phyloP scores from a whole-genome alignment of 306 rosid genomes.

The Dalbergia cochinchinensis region DNA sequence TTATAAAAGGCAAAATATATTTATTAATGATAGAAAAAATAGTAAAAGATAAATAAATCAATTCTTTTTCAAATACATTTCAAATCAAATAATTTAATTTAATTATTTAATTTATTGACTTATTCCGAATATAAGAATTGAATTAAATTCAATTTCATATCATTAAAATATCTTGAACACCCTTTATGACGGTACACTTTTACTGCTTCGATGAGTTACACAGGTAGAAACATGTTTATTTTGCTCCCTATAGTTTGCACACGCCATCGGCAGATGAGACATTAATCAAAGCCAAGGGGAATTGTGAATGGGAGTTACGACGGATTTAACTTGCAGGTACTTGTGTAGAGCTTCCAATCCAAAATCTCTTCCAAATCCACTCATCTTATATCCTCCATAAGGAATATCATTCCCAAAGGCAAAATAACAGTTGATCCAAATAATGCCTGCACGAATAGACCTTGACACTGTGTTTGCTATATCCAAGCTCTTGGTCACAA shows the following conservation, averaged over 20 bases:
- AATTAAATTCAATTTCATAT: too few species aligned
- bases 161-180: too few species aligned
- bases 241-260: neutral
- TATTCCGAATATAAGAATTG: too few species aligned
- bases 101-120: too few species aligned
- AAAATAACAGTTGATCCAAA: conserved; percentile 89
- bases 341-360: conserved; percentile 71
- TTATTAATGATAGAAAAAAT: too few species aligned
- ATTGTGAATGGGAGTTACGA: conserved; percentile 78
- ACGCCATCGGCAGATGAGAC: neutral
- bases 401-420: conserved; percentile 74
- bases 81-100: too few species aligned
- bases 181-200: too few species aligned
- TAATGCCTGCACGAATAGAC: conserved; percentile 74
- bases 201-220: neutral
- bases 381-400: conserved; percentile 80
- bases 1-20: too few species aligned
- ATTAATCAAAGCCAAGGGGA: conserved; percentile 81
- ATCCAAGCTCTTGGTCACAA: conserved; percentile 74
- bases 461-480: conserved; percentile 85
- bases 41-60: too few species aligned
- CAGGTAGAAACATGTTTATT: neutral
- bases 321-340: conserved; percentile 79
- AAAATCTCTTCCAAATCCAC: conserved; percentile 87
- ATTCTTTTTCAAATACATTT: too few species aligned